Conservation (phyloP, 495 filamentous ascomycete species). For the Hypoxylon crocopeplum region DNA sequence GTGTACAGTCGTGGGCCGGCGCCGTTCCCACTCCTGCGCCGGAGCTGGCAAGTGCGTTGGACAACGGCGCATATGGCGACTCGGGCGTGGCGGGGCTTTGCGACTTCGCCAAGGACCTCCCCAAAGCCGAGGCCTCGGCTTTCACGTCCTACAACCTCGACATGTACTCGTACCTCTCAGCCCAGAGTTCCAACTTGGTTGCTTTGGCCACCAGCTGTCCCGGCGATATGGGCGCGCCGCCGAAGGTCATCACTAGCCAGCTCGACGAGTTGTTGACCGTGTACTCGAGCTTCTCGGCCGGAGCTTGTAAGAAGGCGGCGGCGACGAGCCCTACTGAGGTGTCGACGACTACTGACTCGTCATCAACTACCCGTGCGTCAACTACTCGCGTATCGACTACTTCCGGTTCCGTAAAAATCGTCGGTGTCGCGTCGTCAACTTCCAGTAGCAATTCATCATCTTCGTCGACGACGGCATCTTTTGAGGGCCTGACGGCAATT, state of each 20-base stretch:
- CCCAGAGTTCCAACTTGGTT: slow-evolving; percentile 18
- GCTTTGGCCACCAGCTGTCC: slow-evolving; percentile 15
- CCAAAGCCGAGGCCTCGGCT: background rate
- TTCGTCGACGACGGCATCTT: background rate
- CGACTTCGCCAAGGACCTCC: background rate
- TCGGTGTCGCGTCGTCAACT: no score
- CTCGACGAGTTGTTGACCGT: slow-evolving; percentile 11
- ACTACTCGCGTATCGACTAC: background rate
- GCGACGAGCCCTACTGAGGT: background rate
- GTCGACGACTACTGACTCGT: background rate
- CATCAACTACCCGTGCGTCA: background rate
- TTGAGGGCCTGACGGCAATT: no score
- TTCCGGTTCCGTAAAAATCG: no score
- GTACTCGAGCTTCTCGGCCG: slow-evolving; percentile 31
- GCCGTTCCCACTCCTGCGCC: slow-evolving; percentile 15
- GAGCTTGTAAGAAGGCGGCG: slow-evolving; percentile 1
- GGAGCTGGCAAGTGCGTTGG: slow-evolving; percentile 3
- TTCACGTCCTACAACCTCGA: slow-evolving; percentile 21
- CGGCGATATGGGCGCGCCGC: slow-evolving; percentile 14
- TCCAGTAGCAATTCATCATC: background rate
- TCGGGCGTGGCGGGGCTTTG: slow-evolving; percentile 13
- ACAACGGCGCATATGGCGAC: background rate
- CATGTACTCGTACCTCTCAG: slow-evolving; percentile 30
- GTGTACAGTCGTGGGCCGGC: slow-evolving; percentile 9
- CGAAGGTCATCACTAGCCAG: slow-evolving; percentile 17